Conservation (phyloP, 306 rosid species). For the Oemleria cerasiformis region DNA sequence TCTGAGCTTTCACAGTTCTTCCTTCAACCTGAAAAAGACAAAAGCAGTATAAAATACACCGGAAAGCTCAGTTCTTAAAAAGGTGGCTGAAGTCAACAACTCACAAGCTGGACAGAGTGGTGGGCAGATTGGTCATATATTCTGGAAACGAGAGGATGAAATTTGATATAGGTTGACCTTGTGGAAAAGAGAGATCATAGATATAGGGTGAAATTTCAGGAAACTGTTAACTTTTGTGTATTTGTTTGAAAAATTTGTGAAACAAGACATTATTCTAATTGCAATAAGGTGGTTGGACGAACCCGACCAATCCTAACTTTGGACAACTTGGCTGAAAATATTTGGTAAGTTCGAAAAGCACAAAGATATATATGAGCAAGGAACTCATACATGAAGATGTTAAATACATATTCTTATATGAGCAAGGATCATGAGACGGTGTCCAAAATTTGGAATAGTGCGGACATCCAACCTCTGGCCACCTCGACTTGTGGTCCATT, state of each 20-base stretch:
- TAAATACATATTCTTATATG: neutral
- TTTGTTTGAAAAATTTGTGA: neutral
- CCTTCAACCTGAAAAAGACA: constrained; percentile 68
- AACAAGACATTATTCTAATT: neutral
- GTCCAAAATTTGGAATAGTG: neutral
- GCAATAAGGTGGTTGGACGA: neutral
- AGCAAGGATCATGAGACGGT: neutral
- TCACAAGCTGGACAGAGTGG: neutral
- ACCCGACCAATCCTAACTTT: neutral
- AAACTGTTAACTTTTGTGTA: neutral
- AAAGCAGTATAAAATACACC: neutral
- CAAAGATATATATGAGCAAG: neutral
- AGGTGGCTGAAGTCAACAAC: neutral
- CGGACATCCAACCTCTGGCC: neutral
- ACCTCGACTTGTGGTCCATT: neutral
- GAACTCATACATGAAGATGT: neutral
- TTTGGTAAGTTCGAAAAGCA: neutral
- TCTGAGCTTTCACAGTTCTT: constrained; percentile 85
- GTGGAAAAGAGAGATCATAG: neutral
- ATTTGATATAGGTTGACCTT: no score
- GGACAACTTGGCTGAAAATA: neutral
- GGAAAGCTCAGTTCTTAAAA: neutral
- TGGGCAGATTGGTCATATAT: no score
- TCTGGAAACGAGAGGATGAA: no score
- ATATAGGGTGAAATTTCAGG: neutral